Evolutionary conservation across 148 eudicot species (phyloP).

Genomic region (Amaranthus cruentus): DNA sequence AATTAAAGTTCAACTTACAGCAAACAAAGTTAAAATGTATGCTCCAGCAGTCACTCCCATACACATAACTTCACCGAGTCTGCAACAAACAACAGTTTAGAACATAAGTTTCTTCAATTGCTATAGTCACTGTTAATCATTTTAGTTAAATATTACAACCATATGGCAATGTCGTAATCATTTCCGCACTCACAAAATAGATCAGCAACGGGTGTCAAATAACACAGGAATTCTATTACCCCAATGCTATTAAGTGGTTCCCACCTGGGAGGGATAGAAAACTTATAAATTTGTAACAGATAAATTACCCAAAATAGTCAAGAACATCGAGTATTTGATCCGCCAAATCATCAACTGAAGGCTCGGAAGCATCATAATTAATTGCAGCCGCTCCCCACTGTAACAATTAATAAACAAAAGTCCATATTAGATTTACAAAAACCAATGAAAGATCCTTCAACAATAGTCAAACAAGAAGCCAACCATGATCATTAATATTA

Average conservation of each 20-base stretch:
- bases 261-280: no score
- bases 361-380: slow-evolving; percentile 44
- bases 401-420: slow-evolving; percentile 38
- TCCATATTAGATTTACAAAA: slow-evolving; percentile 30
- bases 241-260: no score
- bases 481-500: not conserved
- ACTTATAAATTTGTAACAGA: not conserved
- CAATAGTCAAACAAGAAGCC: not conserved
- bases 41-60: slow-evolving; percentile 98
- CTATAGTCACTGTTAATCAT: not conserved
- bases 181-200: not conserved
- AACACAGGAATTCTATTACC: no score
- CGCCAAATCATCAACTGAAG: slow-evolving; percentile 79
- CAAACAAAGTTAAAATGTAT: slow-evolving; percentile 76
- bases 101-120: not conserved
- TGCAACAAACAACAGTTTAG: slow-evolving; percentile 21
- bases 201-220: not conserved
- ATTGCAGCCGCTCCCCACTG: slow-evolving; percentile 83
- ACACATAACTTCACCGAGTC: slow-evolving; percentile 84
- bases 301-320: slow-evolving; percentile 73
- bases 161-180: not conserved
- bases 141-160: not conserved
- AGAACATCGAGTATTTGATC: slow-evolving; percentile 91
- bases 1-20: slow-evolving; percentile 50
- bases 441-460: slow-evolving; percentile 12